Base-by-base conservation (phyloP, 306 rosid species). In the Sindora glabra region DNA sequence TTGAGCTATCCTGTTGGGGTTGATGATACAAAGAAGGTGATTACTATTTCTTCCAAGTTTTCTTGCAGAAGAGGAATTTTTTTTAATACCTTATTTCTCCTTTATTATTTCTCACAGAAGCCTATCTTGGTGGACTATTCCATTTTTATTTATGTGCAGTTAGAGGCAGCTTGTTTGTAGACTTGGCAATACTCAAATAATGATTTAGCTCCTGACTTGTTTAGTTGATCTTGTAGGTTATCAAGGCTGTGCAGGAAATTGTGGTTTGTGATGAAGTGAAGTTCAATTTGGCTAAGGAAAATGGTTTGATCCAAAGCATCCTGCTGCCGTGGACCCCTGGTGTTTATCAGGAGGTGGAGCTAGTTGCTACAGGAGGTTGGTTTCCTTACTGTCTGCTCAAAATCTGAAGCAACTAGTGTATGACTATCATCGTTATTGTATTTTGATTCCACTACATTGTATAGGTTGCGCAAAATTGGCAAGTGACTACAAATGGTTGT, bases 241-340 rank as follows among this genome's bases (percentile, higher is more conserved):
- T 91, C 68, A 67, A 77, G 59, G 82, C 80, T 62, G 62, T 26
- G 48, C 96, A 88, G 74, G 96, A 88, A 78, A 71, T 85, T 64
- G 48, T 72, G 73, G 68, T 88, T 37, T 91, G 98, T 65, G 86
- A 91, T 69, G 75, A 71, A 67, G 92, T 91, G 54, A 79, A 76
- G 65, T 76, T 88, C 62, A 74, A 26, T 48, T 53, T 85, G 80
- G 81, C 56, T 41, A 73, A 70, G 56, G 70, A 73, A 72, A 81
- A 44, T 70, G 72, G 53, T 39, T 34, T 30, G 26, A 34, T 70
- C 22, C 70, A 49, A 71, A 68, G 69, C 62, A 78, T 91, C 67
- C 67, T 83, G 36, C 81, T 88, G 59, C 98, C 98, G 3, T 91
- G 98, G 98, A 81, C 75, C 59, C 88, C 92, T 40, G 71, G 73